Base-by-base conservation (phyloP, 106 monocot genomes). In the Dendrobium chrysotoxum region DNA sequence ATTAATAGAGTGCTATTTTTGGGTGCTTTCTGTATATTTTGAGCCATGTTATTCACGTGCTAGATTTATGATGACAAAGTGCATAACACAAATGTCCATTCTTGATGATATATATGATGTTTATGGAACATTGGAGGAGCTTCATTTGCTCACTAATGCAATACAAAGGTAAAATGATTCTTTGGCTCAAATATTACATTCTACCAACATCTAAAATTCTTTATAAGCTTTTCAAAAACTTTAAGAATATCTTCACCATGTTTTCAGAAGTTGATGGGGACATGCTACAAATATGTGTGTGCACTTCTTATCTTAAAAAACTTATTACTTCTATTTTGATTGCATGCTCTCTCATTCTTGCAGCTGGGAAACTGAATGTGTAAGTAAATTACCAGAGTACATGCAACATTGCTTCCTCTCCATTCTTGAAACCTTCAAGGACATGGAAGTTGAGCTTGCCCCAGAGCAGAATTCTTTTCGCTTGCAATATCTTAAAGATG, bases 1-100 rank as follows among this genome's bases (percentile, higher is more conserved):
- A 18, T 46, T 82, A 7, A n/a, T 83, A 10, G 86, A 82, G 55
- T 79, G 75, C 54, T 86, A 79, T 44, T 79, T 86, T 28, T 82
- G 82, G 82, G 80, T 28, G 4, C 30, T 80, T 10, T 79, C 66
- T 15, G 65, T 77, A 10, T 77, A 82, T 45, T 82, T 75, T 2
- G 79, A 86, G 76, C 86, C 82, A 35, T 28, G 72, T 45, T 77
- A 53, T 28, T 86, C 86, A 4, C 25, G 21, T 28, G 80, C 41
- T 21, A 76, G 83, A 20, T 40, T 83, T 18, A 31, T 79, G 35
- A 41, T 77, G 16, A 57, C 86, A n/a, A 86, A 80, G 57, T 28
- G 8, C 53, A 79, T 76, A 44, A 50, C 78, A 35, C 73, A 42
- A 12, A 28, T 42, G 42, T 25, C 40, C 28, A 28, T 42, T 74